Evolutionary conservation across 768 basidiomycete species (phyloP), one percentile per base, ranked within the genome.

Genomic region (Pisolithus marmoratus): DNA sequence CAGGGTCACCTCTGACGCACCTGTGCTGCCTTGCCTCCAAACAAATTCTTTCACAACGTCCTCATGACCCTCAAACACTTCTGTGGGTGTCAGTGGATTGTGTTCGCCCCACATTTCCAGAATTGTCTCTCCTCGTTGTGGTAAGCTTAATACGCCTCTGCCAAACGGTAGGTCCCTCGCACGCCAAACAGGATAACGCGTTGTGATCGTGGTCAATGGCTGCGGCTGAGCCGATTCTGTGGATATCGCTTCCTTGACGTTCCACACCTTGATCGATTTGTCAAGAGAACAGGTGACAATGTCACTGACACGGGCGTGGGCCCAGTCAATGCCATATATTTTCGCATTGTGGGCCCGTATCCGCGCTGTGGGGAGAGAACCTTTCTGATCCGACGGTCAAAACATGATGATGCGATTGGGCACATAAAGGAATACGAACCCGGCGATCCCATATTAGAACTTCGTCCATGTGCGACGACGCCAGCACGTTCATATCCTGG

Each of bases 301-400:
- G 64, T 94, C 87, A 59, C 85, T 78, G n/a, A 76, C 71, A 38
- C 75, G 70, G 17, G 77, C 72, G 47, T 91, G 84, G 7, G 91
- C 85, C 94, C 95, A 99, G 68, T 98, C 95, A 49, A 99, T 93
- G 2, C 96, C 96, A 56, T 99, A 97, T 42, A 97, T 96, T 69
- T 94, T 93, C 31, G 90, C 82, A n/a, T 72, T 74, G 61, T 98
- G 94, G 0, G 91, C 94, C 26, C 76, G 74, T 52, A 97, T 85
- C 5, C 77, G 77, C 11, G 81, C 76, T 5, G 90, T 70, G 2
- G 91, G 90, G 8, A 94, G 75, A 5, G 89, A 93, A 8, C 91
- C 92, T 84, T 94, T 95, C 87, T 94, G 57, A 20, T 37, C 3
- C 23, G 15, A 42, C 15, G 3, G 24, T 69, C 8, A 58, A 44